Conservation (phyloP, 2,329 filamentous ascomycete species). For the Colletotrichum destructivum region DNA sequence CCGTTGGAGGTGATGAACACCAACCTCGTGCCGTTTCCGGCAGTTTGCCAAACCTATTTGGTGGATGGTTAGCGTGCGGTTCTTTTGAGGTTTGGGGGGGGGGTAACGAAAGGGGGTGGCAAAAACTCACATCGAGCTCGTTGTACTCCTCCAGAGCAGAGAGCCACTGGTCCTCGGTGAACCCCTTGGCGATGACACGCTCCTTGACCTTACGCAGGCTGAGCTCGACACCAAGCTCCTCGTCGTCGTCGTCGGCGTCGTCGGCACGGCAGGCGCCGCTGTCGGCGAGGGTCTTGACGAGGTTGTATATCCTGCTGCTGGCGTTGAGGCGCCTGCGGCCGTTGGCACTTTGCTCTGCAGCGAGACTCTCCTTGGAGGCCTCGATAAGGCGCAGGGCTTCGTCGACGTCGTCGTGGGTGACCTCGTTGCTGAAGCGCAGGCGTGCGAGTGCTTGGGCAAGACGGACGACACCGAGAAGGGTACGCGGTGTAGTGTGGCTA, state of each 20-base stretch:
- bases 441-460: slow-evolving; percentile 94
- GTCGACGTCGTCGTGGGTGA: slow-evolving; percentile 94
- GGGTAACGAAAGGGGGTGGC: neutral
- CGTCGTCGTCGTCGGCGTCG: slow-evolving; percentile 69
- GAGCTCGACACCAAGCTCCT: slow-evolving; percentile 75
- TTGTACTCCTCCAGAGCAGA: slow-evolving; percentile 92
- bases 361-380: slow-evolving; percentile 92
- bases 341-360: slow-evolving; percentile 74
- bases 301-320: slow-evolving; percentile 92
- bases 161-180: slow-evolving; percentile 94
- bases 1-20: slow-evolving; percentile 72
- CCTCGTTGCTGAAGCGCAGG: slow-evolving; percentile 87
- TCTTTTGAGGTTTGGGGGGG: too few relatives aligned
- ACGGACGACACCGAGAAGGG: slow-evolving; percentile 91
- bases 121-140: slow-evolving; percentile 83
- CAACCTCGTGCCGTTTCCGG: slow-evolving; percentile 78
- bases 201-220: slow-evolving; percentile 92
- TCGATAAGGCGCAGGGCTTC: slow-evolving; percentile 93
- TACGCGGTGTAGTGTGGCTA: slow-evolving; percentile 93
- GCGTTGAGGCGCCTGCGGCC: slow-evolving; percentile 81
- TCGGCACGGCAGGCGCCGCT: slow-evolving; percentile 88
- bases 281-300: slow-evolving; percentile 90
- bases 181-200: slow-evolving; percentile 94
- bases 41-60: slow-evolving; percentile 82
- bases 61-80: slow-evolving; percentile 54